Conservation (phyloP, 176 grass and related monocot genomes). For the Areca catechu region DNA sequence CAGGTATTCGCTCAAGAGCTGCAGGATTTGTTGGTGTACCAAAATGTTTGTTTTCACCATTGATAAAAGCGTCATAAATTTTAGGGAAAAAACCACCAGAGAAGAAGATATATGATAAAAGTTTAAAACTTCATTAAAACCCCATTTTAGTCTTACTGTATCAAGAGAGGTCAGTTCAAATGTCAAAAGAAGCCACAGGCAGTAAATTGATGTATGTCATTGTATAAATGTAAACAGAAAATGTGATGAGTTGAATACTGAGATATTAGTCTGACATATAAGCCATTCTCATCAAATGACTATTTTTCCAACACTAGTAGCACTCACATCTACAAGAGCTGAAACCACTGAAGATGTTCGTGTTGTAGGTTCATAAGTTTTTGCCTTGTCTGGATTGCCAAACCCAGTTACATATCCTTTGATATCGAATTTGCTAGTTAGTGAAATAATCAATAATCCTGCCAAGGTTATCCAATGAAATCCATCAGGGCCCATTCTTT, state of each 20-base stretch:
- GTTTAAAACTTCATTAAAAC: too few species aligned
- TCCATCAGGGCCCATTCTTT: too few species aligned
- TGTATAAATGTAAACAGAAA: too few species aligned
- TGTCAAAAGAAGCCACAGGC: too few species aligned
- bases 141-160: too few species aligned
- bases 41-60: conserved; percentile 79
- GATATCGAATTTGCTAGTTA: conserved; percentile 63
- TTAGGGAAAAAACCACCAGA: too few species aligned
- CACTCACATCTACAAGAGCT: conserved; percentile 61
- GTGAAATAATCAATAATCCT: conserved; percentile 14
- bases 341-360: conserved; percentile 64
- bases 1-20: conserved; percentile 49
- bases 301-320: conserved; percentile 86
- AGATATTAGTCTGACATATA: conserved; percentile 38
- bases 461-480: background rate
- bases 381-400: conserved; percentile 60
- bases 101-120: too few species aligned
- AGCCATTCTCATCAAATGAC: conserved; percentile 86
- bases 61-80: conserved; percentile 12
- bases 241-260: too few species aligned
- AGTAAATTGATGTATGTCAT: too few species aligned
- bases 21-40: conserved; percentile 73
- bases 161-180: too few species aligned
- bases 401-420: conserved; percentile 67
- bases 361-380: conserved; percentile 40